phyloP scores from a whole-genome alignment of 306 rosid species.

The Medicago lupulina region DNA sequence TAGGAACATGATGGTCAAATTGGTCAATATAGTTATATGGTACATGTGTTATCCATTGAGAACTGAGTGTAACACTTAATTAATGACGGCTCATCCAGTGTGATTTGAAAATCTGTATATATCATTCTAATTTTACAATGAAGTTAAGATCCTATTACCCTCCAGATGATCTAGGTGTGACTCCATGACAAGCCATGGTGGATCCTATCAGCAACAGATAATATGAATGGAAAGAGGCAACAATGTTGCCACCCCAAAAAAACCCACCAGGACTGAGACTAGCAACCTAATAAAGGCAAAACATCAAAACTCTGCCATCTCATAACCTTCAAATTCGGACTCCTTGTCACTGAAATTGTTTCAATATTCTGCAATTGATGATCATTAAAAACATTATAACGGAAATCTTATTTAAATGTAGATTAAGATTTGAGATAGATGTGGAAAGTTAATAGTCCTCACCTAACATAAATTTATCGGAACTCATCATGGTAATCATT shows the following conservation, averaged over 20 bases:
- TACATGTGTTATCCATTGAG: constrained; percentile 47
- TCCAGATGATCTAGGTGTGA: constrained; percentile 40
- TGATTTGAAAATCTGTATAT: constrained; percentile 39
- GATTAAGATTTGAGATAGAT: constrained; percentile 25
- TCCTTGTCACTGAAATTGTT: constrained; percentile 25
- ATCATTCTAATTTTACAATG: constrained; percentile 43
- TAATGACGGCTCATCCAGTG: constrained; percentile 32
- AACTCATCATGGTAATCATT: constrained; percentile 81
- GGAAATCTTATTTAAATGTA: constrained; percentile 10
- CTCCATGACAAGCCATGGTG: constrained; percentile 39
- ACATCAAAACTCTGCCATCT: constrained; percentile 31
- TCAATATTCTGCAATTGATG: constrained; percentile 49
- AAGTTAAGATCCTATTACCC: constrained; percentile 38
- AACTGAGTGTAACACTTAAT: constrained; percentile 39
- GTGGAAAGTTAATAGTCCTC: constrained; percentile 10
- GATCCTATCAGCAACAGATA: constrained; percentile 42
- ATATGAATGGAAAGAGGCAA: constrained; percentile 45
- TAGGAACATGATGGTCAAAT: constrained; percentile 26
- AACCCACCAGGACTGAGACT: constrained; percentile 41
- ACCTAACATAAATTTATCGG: constrained; percentile 66
- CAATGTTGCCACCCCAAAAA: constrained; percentile 30
- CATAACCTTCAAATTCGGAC: constrained; percentile 33
- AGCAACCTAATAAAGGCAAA: constrained; percentile 36
- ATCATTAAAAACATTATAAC: constrained; percentile 12
- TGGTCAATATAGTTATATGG: constrained; percentile 23